Base-by-base conservation (phyloP, 768 basidiomycete genomes). In the Clitopilus passeckerianus region DNA sequence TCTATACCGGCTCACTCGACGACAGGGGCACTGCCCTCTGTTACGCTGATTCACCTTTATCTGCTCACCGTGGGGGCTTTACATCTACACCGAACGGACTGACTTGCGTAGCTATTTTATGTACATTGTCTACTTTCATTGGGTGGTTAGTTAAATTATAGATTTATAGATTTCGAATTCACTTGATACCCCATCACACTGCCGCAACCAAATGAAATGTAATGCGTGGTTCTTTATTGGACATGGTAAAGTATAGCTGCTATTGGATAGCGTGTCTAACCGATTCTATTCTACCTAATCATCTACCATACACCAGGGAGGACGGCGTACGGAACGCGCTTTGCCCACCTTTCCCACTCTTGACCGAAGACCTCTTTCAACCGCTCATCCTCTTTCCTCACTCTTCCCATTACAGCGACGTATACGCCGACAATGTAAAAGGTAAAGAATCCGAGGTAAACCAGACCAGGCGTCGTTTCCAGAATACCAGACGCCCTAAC, bases 351-450 rank as follows among this genome's bases (percentile, higher is more conserved):
- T 53, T 67, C 63, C 64, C 68, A 62, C 44, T 69, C 65, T 53
- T 64, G 57, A 24, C 73, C 72, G 54, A 75, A 74, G 30, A 61
- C 60, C 56, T 55, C 55, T 34, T 56, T 54, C 59, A 79, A 63
- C 23, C 75, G 67, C 18, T 63, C 58, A 57, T 80, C 77, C 62
- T 80, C 78, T 12, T 64, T 63, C 6, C 60, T 56, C 34, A 74
- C 65, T 55, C 75, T 65, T 54, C 24, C 54, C 12, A 73, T 62
- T 22, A 72, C 14, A 20, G 75, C 60, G 44, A 67, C 69, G 14
- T 66, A 23, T 6, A 72, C 57, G 8, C 72, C 67, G 2, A 70
- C 65, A 16, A 57, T 24, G 5, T 69, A 69, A 6, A 71, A 65
- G 2, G 59, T 41, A 1, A 67, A 61, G 71, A 71, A 74, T 22